Evolutionary conservation across 306 rosid species (phyloP), one percentile per base, ranked within the genome.

Genomic region (Cucurbita argyrosperma): DNA sequence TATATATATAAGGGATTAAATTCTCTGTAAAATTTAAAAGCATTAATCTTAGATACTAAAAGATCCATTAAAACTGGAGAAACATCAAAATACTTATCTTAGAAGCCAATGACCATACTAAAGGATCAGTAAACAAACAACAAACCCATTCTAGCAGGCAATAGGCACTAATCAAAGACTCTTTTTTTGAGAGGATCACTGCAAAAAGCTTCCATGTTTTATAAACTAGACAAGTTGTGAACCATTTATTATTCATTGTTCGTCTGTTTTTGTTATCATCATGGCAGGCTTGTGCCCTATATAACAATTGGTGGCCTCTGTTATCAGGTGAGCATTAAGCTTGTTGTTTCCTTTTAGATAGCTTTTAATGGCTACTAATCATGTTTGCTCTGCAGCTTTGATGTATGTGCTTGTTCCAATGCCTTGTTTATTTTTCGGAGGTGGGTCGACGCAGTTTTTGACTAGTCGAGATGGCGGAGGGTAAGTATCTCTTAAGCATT

Each of bases 261-360:
- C 30, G 3, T 61, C 67, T 76, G 54, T 67, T 19, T 62, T 58
- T 77, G 57, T 77, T 75, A 12, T 67, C 21, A 49, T 76, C 62
- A 76, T 74, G 81, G 79, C 87, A 94, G 99, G 97, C 97, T 61
- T 95, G 99, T 78, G 97, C 88, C 60, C 78, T 94, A 82, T 94
- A 89, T 87, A 88, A 79, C 85, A 94, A 94, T 79, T 94, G 99
- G 99, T 94, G 96, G 97, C 99, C 97, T 37, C 83, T 94, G 99
- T 75, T 95, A 78, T 83, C 97, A 79, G 99, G 97, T 95, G 77
- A 84, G 79, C 57, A 61, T 46, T 47, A 3, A 75, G 60, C 66
- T 71, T n/a, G 57, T 57, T 75, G 54, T 74, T 67, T 74, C 49
- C 54, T 68, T 12, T 42, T 26, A 30, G 65, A 77, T 61, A 61